These are phyloP conservation scores for Aphanomyces euteiches DNA, from an alignment of 352 stramenopile genomes.

Conservation along the genomic window DNA sequence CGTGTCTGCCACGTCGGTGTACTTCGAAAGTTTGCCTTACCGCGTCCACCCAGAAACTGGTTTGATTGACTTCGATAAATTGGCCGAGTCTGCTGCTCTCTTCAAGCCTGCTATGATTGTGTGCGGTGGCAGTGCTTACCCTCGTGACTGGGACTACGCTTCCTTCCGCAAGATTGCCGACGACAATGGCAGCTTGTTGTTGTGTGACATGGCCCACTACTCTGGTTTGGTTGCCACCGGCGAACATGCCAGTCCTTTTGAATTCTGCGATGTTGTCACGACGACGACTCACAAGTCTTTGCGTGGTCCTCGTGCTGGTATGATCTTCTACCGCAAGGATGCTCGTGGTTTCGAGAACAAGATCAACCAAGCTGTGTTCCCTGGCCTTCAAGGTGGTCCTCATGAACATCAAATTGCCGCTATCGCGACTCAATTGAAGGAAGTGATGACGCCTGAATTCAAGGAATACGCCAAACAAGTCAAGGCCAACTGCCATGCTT, in stretches of 20 bases:
- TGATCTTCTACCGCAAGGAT: conserved; percentile 99
- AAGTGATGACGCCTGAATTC: conserved; percentile 95
- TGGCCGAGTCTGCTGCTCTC: conserved; percentile 90
- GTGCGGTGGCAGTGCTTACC: conserved; percentile 96
- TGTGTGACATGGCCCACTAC: conserved; percentile 99
- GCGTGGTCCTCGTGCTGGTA: conserved; percentile 94
- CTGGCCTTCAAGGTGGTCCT: conserved; percentile 95
- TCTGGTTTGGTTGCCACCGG: conserved; percentile 94
- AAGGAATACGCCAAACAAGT: conserved; percentile 94
- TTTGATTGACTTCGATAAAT: conserved; percentile 96
- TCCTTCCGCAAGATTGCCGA: conserved; percentile 97
- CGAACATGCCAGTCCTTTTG: conserved; percentile 93
- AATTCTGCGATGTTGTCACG: conserved; percentile 98
- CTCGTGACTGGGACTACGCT: conserved; percentile 98
- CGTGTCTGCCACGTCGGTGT: conserved; percentile 99
- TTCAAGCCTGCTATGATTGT: conserved; percentile 99
- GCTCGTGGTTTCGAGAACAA: conserved; percentile 88
- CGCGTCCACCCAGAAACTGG: conserved; percentile 92
- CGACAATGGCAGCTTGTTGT: conserved; percentile 94
- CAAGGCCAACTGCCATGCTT: conserved; percentile 92
- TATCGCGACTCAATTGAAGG: conserved; percentile 97
- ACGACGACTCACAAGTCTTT: conserved; percentile 99
- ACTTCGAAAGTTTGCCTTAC: conserved; percentile 99
- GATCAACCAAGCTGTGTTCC: conserved; percentile 99
- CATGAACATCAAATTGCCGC: conserved; percentile 99